Evolutionary conservation across 2,329 filamentous ascomycete species (phyloP).

Genomic region (Fusarium illudens): DNA sequence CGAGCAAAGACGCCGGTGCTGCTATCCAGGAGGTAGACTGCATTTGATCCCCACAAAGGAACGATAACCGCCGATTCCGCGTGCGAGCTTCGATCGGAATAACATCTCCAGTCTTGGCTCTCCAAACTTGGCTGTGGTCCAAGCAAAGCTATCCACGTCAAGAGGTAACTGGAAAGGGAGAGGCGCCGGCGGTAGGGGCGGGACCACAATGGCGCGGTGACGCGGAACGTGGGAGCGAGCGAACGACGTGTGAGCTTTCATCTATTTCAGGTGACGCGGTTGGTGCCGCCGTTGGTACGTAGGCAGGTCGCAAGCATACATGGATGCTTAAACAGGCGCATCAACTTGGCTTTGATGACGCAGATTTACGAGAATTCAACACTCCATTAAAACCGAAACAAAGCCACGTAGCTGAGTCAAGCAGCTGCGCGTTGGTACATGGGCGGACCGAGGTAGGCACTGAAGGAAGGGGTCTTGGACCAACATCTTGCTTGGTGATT

Average conservation of each 20-base stretch:
- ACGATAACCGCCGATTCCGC: constrained; percentile 19
- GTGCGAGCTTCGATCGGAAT: constrained; percentile 13
- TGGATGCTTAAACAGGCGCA: background rate
- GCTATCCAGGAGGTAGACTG: background rate
- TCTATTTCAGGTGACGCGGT: constrained; percentile 22
- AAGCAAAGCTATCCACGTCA: constrained; percentile 20
- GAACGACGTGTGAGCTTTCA: constrained; percentile 9
- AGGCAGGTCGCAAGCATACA: background rate
- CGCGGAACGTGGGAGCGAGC: constrained; percentile 10
- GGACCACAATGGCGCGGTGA: constrained; percentile 5
- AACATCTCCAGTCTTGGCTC: constrained; percentile 11
- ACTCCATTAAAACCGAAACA: constrained; percentile 14
- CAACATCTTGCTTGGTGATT: background rate
- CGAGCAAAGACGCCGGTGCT: background rate
- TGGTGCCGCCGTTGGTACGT: background rate
- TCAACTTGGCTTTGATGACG: constrained; percentile 11
- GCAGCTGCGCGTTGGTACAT: background rate
- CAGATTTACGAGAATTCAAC: background rate
- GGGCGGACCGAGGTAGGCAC: background rate
- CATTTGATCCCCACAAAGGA: constrained; percentile 6
- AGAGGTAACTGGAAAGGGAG: constrained; percentile 27
- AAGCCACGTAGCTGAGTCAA: constrained; percentile 13
- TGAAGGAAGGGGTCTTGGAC: background rate
- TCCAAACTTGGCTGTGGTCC: constrained; percentile 10
- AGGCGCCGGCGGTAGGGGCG: constrained; percentile 22